Base-by-base conservation (phyloP, 1,284 basidiomycete genomes). In the Porphyrellus sp. region DNA sequence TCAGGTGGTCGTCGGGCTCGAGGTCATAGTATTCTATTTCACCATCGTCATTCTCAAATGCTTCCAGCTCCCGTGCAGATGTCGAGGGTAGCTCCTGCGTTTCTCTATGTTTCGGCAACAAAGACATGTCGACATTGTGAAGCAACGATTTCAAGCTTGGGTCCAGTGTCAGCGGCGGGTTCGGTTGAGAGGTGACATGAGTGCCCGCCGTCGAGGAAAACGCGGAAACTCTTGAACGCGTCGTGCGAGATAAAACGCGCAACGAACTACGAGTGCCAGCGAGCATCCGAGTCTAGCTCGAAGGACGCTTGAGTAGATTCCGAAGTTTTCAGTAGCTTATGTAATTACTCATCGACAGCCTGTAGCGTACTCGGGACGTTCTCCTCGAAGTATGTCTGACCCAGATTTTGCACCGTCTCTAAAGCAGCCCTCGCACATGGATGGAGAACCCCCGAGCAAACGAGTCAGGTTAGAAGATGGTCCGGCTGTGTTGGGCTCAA, bases 61-160 rank as follows among this genome's bases (percentile, higher is more conserved):
- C 67, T 59, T 87, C 78, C 12, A 90, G 70, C 61, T 87, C 83
- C 53, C 77, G 79, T 31, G 65, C 53, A 38, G 61, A 52, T 8
- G 28, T 4, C 5, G 58, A 28, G 31, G 13, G 34, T 37, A 53
- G 46, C 45, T 23, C 58, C 28, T 59, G 56, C 11, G 57, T 38
- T 23, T 53, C 58, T 15, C 58, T 65, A 13, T 62, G 58, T 59
- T 76, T 81, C 28, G 74, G 73, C 44, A 72, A 68, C 15, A 88
- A 67, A 9, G 86, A 81, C 57, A 86, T 80, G 56, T 88, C 85
- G 2, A 82, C 77, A 70, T 87, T 85, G 51, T 76, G 73, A 38
- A 90, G 70, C 23, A 89, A 68, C 7, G 76, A 73, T 58, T 77
- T 75, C 49, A 86, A 72, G 34, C 78, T 79, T 5, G 85, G 78